These are phyloP conservation scores for Murraya koenigii DNA, from an alignment of 345 rosid species.

Conservation along the genomic window DNA sequence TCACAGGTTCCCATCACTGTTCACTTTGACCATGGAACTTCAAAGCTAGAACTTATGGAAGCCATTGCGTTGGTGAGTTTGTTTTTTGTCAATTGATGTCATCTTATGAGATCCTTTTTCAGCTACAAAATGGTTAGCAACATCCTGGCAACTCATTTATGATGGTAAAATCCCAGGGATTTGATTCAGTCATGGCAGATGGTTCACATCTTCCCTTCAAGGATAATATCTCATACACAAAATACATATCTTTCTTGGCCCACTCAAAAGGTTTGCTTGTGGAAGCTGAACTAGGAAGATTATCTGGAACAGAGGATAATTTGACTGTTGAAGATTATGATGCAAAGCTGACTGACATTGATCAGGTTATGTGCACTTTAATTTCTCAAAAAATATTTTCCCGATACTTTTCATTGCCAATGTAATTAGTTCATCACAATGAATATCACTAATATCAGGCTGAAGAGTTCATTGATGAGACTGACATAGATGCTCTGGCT, in stretches of 20 bases:
- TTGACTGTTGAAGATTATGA: conserved; percentile 91
- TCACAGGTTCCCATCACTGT: conserved; percentile 87
- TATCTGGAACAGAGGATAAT: conserved; percentile 96
- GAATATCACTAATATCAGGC: conserved; percentile 52
- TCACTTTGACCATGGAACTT: conserved; percentile 92
- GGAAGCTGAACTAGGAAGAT: conserved; percentile 93
- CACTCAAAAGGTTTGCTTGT: conserved; percentile 66
- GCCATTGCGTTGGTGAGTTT: conserved; percentile 70
- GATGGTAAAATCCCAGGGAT: conserved; percentile 51
- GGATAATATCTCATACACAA: conserved; percentile 75
- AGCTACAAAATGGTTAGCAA: not conserved
- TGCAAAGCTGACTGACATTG: conserved; percentile 78
- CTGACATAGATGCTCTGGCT: conserved; percentile 90
- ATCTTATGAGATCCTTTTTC: not conserved
- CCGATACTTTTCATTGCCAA: not conserved
- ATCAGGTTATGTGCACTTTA: conserved; percentile 50
- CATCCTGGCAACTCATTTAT: not conserved
- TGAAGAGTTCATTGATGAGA: conserved; percentile 68
- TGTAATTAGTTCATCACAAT: conserved; percentile 19
- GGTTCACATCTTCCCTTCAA: conserved; percentile 86
- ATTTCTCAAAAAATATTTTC: conserved; percentile 11
- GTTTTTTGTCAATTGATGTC: not conserved
- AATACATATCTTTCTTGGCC: conserved; percentile 63
- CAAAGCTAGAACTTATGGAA: conserved; percentile 76
- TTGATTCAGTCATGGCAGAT: conserved; percentile 93